Evolutionary conservation across 306 rosid genomes (phyloP), one percentile per base, ranked within the genome.

Genomic region (Luffa acutangula): DNA sequence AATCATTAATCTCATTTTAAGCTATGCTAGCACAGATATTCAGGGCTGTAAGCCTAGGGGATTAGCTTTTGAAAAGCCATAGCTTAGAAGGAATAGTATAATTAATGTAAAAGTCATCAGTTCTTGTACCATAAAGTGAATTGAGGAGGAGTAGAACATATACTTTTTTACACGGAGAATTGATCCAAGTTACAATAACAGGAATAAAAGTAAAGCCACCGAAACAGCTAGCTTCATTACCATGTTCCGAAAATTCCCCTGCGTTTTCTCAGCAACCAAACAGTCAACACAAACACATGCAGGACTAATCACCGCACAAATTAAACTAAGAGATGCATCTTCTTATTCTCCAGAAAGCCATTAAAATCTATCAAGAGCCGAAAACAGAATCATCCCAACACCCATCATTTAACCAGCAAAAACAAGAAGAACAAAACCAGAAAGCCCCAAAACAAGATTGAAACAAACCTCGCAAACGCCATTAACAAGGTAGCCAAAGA

Each of bases 401-500:
- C 21, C 21, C 45, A 34, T 37, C 0, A 65, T 67, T 49, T 1
- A 54, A 54, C 18, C 20, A 54, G 60, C 65, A 58, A n/a, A 58
- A 58, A 21, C 65, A 58, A 36, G 36, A 58, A 20, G 36, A 21
- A 59, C 8, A 25, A 73, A 10, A 15, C 37, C 33, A 48, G 8
- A 10, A 21, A 48, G 7, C 7, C 42, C 70, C 43, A 34, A 49
- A 49, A 73, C 7, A 60, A 76, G 39, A 33, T 7, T 49, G 60
- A 62, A 77, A 79, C 81, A 51, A 77, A 89, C 93, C 90, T 89
- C 93, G 49, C 91, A 89, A 70, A 89, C 81, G 77, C 91, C 93
- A 82, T 89, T 89, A 57, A 86, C 87, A 33, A 87, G 89, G 85
- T 89, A 89, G 20, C 93, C 93, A 60, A 87, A 81, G 87, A 89